A percentile compares a stretch with the other conserved stretches of the same genome.
phyloP scores from a whole-genome alignment of 1,284 basidiomycete genomes.

The Moesziomyces parantarcticus region DNA sequence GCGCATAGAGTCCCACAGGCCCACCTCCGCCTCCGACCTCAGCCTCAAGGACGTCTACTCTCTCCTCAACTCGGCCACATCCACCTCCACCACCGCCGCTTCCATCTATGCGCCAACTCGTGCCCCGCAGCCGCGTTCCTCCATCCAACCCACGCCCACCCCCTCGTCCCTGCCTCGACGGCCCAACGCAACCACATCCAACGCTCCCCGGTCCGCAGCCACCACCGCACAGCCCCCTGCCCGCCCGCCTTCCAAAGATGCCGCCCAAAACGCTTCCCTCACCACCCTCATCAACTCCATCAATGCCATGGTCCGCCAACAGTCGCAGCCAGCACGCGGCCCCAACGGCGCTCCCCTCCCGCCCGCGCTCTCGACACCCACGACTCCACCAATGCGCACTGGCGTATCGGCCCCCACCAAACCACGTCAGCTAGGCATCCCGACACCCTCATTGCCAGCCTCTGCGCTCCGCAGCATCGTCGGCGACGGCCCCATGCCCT shows the following conservation, averaged over 20 bases:
- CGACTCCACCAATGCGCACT: slow-evolving; percentile 1
- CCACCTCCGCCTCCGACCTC: slow-evolving; percentile 20
- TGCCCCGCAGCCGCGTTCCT: slow-evolving; percentile 3
- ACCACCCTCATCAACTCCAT: slow-evolving; percentile 41
- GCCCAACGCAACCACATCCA: slow-evolving; percentile 1
- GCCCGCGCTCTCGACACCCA: slow-evolving; percentile 15
- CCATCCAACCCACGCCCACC: slow-evolving; percentile 10
- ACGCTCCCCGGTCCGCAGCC: not conserved
- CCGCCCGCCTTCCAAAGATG: slow-evolving; percentile 3
- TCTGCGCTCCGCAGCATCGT: slow-evolving; percentile 40
- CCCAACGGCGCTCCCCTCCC: slow-evolving; percentile 44
- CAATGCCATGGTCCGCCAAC: slow-evolving; percentile 39
- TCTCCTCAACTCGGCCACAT: slow-evolving; percentile 24
- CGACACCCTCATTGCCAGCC: slow-evolving; percentile 18
- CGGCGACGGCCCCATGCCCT: slow-evolving; percentile 48
- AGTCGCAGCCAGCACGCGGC: slow-evolving; percentile 38
- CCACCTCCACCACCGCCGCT: slow-evolving; percentile 1
- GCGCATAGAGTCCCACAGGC: slow-evolving; percentile 13
- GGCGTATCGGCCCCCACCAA: slow-evolving; percentile 4
- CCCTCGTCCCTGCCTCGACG: slow-evolving; percentile 15
- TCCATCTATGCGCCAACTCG: slow-evolving; percentile 9
- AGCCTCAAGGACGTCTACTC: slow-evolving; percentile 50
- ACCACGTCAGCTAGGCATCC: slow-evolving; percentile 6
- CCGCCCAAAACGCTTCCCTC: slow-evolving; percentile 28
- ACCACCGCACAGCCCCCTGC: slow-evolving; percentile 6